A percentile compares a stretch with the other conserved stretches of the same genome.
Evolutionary conservation across 169 alveolate genomes (phyloP).

Genomic region (Plasmodium relictum): DNA sequence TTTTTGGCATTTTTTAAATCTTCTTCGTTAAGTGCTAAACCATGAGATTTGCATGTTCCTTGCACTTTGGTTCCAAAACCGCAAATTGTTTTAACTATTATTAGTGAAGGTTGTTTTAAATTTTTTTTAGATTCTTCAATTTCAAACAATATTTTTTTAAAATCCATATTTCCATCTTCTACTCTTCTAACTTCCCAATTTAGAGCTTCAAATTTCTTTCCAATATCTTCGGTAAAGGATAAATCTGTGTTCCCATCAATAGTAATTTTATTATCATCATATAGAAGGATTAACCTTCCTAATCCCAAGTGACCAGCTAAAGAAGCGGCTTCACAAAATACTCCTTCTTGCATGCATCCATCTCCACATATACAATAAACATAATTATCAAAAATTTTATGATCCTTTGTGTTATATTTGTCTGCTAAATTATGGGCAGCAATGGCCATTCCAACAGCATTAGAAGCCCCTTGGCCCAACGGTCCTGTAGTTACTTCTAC

Average conservation of each 20-base stretch:
- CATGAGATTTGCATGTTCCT: constrained; percentile 89
- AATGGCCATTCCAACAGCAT: constrained; percentile 89
- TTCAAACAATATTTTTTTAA: constrained; percentile 39
- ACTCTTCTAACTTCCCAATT: constrained; percentile 84
- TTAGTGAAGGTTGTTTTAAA: constrained; percentile 85
- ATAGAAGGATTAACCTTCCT: constrained; percentile 84
- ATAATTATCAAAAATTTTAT: constrained; percentile 84
- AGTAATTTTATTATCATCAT: constrained; percentile 87
- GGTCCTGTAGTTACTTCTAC: constrained; percentile 88
- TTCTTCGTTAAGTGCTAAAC: constrained; percentile 87
- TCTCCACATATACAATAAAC: constrained; percentile 86
- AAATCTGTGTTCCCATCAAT: constrained; percentile 86
- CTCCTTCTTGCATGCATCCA: constrained; percentile 90
- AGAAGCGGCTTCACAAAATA: constrained; percentile 88
- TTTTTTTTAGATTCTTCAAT: constrained; percentile 84
- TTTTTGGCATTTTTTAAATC: constrained; percentile 81
- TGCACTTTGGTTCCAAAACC: constrained; percentile 85
- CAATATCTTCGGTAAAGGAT: constrained; percentile 83
- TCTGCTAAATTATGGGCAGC: constrained; percentile 85
- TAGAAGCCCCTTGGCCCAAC: constrained; percentile 89
- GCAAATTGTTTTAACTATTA: constrained; percentile 84
- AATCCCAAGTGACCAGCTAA: constrained; percentile 88
- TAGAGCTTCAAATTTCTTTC: constrained; percentile 79
- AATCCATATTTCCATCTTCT: constrained; percentile 74
- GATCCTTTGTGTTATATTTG: constrained; percentile 83